Conservation (phyloP, 345 rosid genomes). For the Rhodamnia rubescens region DNA sequence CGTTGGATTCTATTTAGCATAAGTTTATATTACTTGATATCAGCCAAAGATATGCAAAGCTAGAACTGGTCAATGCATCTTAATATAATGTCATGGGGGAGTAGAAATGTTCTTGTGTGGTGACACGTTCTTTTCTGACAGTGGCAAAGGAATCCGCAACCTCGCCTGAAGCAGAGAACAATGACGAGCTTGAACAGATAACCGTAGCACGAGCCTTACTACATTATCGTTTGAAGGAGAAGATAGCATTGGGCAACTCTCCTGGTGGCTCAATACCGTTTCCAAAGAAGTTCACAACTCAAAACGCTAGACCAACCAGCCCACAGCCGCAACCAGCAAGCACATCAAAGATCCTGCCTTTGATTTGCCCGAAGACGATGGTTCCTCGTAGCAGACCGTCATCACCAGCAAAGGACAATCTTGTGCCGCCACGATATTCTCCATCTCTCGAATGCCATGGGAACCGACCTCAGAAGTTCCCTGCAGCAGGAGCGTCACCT, state of each 20-base stretch:
- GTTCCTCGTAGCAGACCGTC: conserved; percentile 41
- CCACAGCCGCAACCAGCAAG: conserved; percentile 61
- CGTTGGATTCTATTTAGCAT: neutral
- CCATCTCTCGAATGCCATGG: conserved; percentile 8
- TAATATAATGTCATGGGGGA: neutral
- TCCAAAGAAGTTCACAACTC: conserved; percentile 52
- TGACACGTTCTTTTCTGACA: conserved; percentile 15
- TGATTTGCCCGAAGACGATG: conserved; percentile 53
- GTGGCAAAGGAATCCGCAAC: conserved; percentile 95
- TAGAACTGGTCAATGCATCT: neutral
- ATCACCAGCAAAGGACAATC: conserved; percentile 15
- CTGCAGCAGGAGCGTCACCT: conserved; percentile 27
- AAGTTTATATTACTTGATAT: neutral
- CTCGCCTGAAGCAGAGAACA: conserved; percentile 66
- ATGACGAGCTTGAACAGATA: conserved; percentile 89
- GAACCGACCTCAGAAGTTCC: conserved; percentile 15
- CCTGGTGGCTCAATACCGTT: conserved; percentile 49
- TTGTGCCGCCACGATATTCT: conserved; percentile 5
- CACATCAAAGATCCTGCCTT: conserved; percentile 82
- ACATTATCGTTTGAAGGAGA: conserved; percentile 74
- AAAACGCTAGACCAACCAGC: conserved; percentile 74
- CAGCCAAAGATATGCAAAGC: neutral
- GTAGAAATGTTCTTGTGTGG: neutral
- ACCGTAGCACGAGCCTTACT: conserved; percentile 74
- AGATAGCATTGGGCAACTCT: conserved; percentile 44